A percentile compares a stretch with the other conserved stretches of the same genome.
phyloP scores from a whole-genome alignment of 23 red algal species.

The Gracilaria gracilis region DNA sequence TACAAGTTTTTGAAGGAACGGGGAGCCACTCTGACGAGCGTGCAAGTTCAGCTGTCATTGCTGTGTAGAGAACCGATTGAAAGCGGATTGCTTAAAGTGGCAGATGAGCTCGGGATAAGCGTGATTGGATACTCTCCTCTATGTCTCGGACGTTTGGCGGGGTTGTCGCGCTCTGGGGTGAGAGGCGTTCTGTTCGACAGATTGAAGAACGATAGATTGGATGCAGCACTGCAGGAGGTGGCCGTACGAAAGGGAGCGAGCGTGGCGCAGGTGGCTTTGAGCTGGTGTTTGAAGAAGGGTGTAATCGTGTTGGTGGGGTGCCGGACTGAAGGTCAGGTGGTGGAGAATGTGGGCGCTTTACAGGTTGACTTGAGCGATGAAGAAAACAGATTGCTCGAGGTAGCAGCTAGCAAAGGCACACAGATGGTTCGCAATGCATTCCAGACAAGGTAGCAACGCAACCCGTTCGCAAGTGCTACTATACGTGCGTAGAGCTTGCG shows the following conservation, averaged over 20 bases:
- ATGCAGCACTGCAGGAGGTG: constrained; percentile 5
- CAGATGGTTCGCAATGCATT: constrained; percentile 70
- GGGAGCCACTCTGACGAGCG: constrained; percentile 43
- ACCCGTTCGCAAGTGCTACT: too few species aligned
- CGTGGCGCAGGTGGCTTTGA: constrained; percentile 58
- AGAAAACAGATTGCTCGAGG: constrained; percentile 28
- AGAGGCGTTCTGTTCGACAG: constrained; percentile 33
- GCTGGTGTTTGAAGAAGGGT: constrained; percentile 57
- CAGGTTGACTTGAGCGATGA: constrained; percentile 39
- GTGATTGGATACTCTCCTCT: constrained; percentile 84
- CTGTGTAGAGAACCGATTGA: constrained; percentile 41
- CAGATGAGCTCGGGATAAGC: constrained; percentile 50
- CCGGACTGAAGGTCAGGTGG: constrained; percentile 34
- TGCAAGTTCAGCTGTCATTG: constrained; percentile 79
- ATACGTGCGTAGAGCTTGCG: too few species aligned
- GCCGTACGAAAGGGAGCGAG: constrained; percentile 38
- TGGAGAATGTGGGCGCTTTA: constrained; percentile 33
- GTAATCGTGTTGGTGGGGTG: constrained; percentile 41
- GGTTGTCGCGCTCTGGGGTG: constrained; percentile 43
- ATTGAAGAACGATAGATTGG: constrained; percentile 33
- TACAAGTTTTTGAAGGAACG: constrained; percentile 43
- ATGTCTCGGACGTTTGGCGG: constrained; percentile 81
- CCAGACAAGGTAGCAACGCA: constrained; percentile 14
- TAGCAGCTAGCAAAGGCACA: constrained; percentile 18
- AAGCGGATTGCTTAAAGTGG: constrained; percentile 45